A percentile compares a stretch with the other conserved stretches of the same genome.
Evolutionary conservation across 352 stramenopile species (phyloP).

Genomic region (Saprolegnia diclina): DNA sequence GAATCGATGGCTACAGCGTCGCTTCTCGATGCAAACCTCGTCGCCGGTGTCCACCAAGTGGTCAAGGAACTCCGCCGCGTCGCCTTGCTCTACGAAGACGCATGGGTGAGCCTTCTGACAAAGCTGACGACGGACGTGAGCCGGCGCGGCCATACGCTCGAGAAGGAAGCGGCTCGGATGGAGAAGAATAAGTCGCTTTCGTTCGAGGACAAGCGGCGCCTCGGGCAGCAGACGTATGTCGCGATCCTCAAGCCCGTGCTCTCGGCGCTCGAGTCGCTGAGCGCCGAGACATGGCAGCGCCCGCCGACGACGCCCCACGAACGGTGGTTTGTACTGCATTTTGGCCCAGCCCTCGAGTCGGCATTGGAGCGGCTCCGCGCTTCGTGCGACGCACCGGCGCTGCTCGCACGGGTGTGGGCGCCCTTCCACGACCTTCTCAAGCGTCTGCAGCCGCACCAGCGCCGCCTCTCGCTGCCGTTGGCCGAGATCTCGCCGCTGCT

Average conservation of each 20-base stretch:
- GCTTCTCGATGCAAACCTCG: slow-evolving; percentile 36
- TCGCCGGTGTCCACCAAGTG: slow-evolving; percentile 52
- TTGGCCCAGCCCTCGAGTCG: slow-evolving; percentile 44
- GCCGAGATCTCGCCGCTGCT: slow-evolving; percentile 70
- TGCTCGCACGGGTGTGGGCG: slow-evolving; percentile 52
- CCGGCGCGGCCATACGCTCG: slow-evolving; percentile 55
- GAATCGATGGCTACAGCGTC: slow-evolving; percentile 49
- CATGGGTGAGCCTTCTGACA: slow-evolving; percentile 58
- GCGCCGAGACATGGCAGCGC: slow-evolving; percentile 54
- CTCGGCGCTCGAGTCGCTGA: slow-evolving; percentile 52
- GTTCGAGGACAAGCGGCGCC: slow-evolving; percentile 47
- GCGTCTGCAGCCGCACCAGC: slow-evolving; percentile 36
- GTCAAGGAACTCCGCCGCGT: slow-evolving; percentile 71
- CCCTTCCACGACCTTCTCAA: slow-evolving; percentile 77
- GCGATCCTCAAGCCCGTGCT: slow-evolving; percentile 82
- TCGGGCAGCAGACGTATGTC: slow-evolving; percentile 64
- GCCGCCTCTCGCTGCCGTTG: slow-evolving; percentile 50
- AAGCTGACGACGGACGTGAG: slow-evolving; percentile 72
- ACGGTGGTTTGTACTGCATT: slow-evolving; percentile 59
- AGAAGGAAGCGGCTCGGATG: slow-evolving; percentile 68
- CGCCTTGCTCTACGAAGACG: slow-evolving; percentile 79
- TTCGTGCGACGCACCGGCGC: slow-evolving; percentile 38
- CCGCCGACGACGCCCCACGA: slow-evolving; percentile 58
- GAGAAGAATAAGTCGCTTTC: slow-evolving; percentile 65
- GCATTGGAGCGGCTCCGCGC: slow-evolving; percentile 19